Evolutionary conservation across 208 protist species (phyloP), one percentile per base, ranked within the genome.

Genomic region (Acanthamoeba polyphaga): DNA sequence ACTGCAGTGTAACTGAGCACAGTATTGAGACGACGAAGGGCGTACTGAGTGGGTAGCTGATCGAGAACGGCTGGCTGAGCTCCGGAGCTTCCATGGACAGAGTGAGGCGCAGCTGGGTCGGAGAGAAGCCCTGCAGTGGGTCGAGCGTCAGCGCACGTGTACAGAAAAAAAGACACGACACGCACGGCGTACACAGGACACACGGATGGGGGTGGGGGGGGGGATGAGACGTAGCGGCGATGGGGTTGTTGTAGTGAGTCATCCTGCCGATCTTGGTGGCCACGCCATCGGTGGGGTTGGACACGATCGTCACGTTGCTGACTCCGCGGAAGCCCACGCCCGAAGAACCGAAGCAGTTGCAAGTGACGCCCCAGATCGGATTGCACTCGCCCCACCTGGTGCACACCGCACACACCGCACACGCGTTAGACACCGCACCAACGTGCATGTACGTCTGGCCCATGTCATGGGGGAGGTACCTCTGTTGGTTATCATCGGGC

Each of bases 221-320:
- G 68, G 10, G 17, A 62, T 3, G 22, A 66, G 19, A 43, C 70
- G 70, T 49, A 78, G n/a, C 70, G 17, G 29, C 13, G 82, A 89
- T 89, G 10, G 13, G 82, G 22, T 89, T 89, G 55, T 89, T 89
- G 82, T 89, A 89, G 34, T 89, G 82, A 4, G 82, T 89, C 55
- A 89, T 89, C 38, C 55, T 53, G 82, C 82, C 82, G 24, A 89
- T 89, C 55, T 66, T 89, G 24, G 82, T 89, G 43, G n/a, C 46
- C 13, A 49, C 46, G 9, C 82, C 82, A 60, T 66, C 55, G 8
- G 34, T 53, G 7, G 74, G 74, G 46, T 84, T 84, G 34, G 74
- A 84, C 19, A 84, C 74, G 43, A 84, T 84, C 22, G 74, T 43
- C 8, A 84, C 46, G 74, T 84, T 84, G 74, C 22, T 84, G 19